phyloP scores from a whole-genome alignment of 1,284 basidiomycete genomes.

The Abortiporus biennis region DNA sequence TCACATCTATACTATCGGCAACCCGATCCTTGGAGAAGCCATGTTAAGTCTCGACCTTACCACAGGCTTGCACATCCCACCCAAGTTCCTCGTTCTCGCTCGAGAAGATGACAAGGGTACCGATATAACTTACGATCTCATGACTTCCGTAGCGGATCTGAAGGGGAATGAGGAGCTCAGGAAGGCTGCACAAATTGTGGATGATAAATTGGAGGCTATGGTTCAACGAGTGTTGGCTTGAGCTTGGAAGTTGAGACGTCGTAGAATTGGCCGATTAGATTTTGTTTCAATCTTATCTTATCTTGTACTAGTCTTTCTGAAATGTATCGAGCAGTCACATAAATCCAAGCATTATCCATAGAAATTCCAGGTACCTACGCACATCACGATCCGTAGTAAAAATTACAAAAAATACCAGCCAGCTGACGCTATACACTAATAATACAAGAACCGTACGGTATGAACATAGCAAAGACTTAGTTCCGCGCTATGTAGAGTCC shows the following conservation, averaged over 20 bases:
- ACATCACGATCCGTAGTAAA: background rate
- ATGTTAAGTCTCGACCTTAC: constrained; percentile 39
- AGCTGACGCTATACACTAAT: too few relatives aligned
- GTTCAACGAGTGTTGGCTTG: constrained; percentile 20
- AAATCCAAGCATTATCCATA: background rate
- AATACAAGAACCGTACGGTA: too few relatives aligned
- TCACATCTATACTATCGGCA: constrained; percentile 43
- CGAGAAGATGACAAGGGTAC: constrained; percentile 33
- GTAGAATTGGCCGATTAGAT: background rate
- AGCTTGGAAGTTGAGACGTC: background rate
- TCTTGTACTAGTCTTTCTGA: background rate
- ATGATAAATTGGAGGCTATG: constrained; percentile 40
- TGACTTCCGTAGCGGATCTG: constrained; percentile 32
- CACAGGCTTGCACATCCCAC: constrained; percentile 41
- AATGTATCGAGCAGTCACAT: background rate
- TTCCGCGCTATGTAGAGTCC: constrained; percentile 3
- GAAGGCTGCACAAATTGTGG: constrained; percentile 30
- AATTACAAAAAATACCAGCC: background rate
- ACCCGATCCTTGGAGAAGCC: constrained; percentile 44
- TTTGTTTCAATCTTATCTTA: background rate
- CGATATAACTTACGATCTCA: constrained; percentile 42
- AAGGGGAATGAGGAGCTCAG: constrained; percentile 25
- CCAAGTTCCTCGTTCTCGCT: constrained; percentile 39
- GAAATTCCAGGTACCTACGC: background rate
- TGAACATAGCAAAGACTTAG: too few relatives aligned